Conservation (phyloP, 192 early-diverging fungal species). For the Lobosporangium transversale region DNA sequence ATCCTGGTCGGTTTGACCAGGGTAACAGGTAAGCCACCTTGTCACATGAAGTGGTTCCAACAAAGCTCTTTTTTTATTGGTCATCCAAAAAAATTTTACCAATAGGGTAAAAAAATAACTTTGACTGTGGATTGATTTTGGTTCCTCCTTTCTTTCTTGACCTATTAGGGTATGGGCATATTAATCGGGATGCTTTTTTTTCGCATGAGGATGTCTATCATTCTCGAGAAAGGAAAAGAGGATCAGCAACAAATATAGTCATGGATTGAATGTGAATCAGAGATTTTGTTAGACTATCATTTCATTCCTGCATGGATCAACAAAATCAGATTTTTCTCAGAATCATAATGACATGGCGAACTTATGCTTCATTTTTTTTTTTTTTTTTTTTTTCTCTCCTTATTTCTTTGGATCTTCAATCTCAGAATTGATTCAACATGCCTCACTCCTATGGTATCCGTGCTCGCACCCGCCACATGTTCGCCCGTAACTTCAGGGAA, state of each 20-base stretch:
- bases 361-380: constrained; percentile 17
- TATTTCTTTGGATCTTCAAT: constrained; percentile 8
- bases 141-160: constrained; percentile 55
- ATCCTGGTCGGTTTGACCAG: constrained; percentile 16
- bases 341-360: constrained; percentile 20
- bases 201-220: no score
- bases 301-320: constrained; percentile 2
- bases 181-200: constrained; percentile 15
- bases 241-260: no score
- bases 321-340: background rate
- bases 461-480: constrained; percentile 98
- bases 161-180: constrained; percentile 51
- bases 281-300: no score
- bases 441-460: constrained; percentile 93
- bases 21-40: no score
- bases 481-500: constrained; percentile 95
- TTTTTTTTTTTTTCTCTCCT: constrained; percentile 4
- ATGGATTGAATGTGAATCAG: no score
- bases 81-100: constrained; percentile 9
- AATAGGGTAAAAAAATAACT: background rate
- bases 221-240: no score
- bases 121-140: constrained; percentile 31
- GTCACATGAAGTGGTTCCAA: no score
- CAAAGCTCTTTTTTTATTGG: no score
- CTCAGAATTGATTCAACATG: constrained; percentile 66